phyloP scores from a whole-genome alignment of 2,329 filamentous ascomycete species.

The Aspergillus ibericus region DNA sequence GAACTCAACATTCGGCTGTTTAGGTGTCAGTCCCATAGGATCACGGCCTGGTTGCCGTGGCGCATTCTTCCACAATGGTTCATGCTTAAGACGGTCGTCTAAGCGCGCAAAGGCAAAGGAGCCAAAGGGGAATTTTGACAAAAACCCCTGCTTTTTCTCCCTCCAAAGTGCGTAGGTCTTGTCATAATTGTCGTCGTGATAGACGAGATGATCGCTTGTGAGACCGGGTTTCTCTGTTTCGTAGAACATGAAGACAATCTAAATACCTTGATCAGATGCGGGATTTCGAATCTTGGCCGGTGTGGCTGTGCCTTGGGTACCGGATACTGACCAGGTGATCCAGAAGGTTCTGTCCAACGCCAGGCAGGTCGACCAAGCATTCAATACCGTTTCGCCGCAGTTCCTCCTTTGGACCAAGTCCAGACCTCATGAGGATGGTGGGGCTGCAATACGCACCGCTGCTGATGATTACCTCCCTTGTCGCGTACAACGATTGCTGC shows the following conservation, averaged over 20 bases:
- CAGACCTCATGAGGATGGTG: conserved; percentile 55
- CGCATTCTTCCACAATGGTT: conserved; percentile 56
- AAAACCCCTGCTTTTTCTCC: conserved; percentile 57
- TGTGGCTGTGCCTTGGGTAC: too few species aligned
- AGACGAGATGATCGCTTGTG: conserved; percentile 59
- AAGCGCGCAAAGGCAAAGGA: conserved; percentile 63
- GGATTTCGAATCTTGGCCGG: neutral
- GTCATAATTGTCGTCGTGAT: conserved; percentile 54
- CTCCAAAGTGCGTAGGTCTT: conserved; percentile 58
- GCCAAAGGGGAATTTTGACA: conserved; percentile 64
- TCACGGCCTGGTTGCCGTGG: conserved; percentile 54
- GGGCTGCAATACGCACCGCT: conserved; percentile 55
- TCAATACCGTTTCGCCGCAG: conserved; percentile 47
- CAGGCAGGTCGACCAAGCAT: conserved; percentile 47
- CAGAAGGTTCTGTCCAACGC: conserved; percentile 56
- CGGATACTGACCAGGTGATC: conserved; percentile 49
- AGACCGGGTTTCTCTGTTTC: conserved; percentile 54
- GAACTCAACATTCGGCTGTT: conserved; percentile 63
- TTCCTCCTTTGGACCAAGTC: conserved; percentile 50
- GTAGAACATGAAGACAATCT: conserved; percentile 62
- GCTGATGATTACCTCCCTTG: conserved; percentile 51
- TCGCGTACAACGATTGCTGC: conserved; percentile 39
- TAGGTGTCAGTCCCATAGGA: conserved; percentile 59
- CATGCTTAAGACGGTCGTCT: conserved; percentile 58
- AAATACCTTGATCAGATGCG: conserved; percentile 6